Evolutionary conservation across 2,329 filamentous ascomycete genomes (phyloP).

Genomic region (Beauveria bassiana): DNA sequence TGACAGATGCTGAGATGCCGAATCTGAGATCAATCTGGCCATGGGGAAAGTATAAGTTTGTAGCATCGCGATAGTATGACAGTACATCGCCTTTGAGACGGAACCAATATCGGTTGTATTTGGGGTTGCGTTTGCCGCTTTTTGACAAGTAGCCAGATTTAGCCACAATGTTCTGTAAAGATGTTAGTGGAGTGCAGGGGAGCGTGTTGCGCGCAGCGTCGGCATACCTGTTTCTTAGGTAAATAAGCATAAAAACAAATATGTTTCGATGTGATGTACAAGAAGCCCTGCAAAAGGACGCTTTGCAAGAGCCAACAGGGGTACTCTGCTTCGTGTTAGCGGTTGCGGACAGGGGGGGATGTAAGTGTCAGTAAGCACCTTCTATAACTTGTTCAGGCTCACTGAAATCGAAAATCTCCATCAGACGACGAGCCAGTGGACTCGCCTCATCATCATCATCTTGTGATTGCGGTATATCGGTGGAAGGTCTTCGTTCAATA

Average conservation of each 20-base stretch:
- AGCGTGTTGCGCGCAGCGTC: neutral
- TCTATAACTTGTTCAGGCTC: constrained; percentile 76
- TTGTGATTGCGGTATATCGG: constrained; percentile 27
- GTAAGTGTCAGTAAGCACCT: constrained; percentile 39
- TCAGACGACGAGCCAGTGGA: constrained; percentile 61
- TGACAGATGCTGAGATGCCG: constrained; percentile 75
- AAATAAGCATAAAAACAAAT: constrained; percentile 97
- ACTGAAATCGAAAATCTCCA: constrained; percentile 80
- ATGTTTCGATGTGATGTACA: constrained; percentile 90
- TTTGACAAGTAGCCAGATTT: constrained; percentile 89
- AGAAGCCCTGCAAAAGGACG: constrained; percentile 84
- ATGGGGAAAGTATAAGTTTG: constrained; percentile 83
- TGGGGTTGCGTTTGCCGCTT: constrained; percentile 78
- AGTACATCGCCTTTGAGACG: constrained; percentile 84
- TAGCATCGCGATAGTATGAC: constrained; percentile 77
- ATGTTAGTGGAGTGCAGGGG: neutral
- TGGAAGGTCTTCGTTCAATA: constrained; percentile 35
- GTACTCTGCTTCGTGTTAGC: constrained; percentile 54
- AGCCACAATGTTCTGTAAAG: constrained; percentile 54
- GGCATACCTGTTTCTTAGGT: constrained; percentile 76
- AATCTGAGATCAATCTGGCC: constrained; percentile 90
- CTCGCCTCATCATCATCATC: constrained; percentile 38
- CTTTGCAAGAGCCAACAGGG: constrained; percentile 90
- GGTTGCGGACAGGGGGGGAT: neutral
- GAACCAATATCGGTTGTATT: constrained; percentile 90